These are phyloP conservation scores for Leptographium flavum DNA, from an alignment of 2,329 filamentous ascomycete genomes.

Conservation along the genomic window DNA sequence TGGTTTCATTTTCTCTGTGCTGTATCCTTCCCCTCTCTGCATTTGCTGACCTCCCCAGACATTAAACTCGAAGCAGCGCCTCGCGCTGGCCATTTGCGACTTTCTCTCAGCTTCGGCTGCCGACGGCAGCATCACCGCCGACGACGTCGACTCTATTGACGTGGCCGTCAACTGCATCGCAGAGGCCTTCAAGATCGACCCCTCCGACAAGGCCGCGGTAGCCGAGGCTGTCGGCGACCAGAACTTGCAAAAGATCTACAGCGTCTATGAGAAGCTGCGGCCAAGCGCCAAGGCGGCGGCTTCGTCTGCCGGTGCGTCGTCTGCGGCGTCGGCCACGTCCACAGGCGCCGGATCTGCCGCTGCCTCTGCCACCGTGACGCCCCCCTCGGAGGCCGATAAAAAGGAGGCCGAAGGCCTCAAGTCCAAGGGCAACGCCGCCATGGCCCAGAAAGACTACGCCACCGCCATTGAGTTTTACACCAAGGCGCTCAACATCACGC, in stretches of 20 bases:
- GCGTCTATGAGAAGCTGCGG: constrained; percentile 91
- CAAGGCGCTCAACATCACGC: constrained; percentile 65
- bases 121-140: constrained; percentile 75
- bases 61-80: constrained; percentile 56
- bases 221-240: constrained; percentile 70
- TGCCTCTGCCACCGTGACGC: constrained; percentile 17
- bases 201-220: constrained; percentile 58
- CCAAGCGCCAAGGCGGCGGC: constrained; percentile 25
- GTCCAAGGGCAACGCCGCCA: constrained; percentile 81
- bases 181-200: constrained; percentile 89
- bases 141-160: constrained; percentile 88
- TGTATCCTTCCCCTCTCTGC: not conserved
- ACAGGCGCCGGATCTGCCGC: constrained; percentile 21
- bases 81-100: constrained; percentile 93
- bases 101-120: constrained; percentile 74
- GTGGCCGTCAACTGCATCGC: constrained; percentile 88
- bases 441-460: constrained; percentile 85
- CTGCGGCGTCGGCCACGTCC: constrained; percentile 21
- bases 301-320: not conserved
- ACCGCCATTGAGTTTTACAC: constrained; percentile 77
- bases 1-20: not conserved
- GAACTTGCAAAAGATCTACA: constrained; percentile 81
- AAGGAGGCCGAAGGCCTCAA: constrained; percentile 81
- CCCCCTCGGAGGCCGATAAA: constrained; percentile 41
- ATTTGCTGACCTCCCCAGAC: constrained; percentile 16